phyloP scores from a whole-genome alignment of 257 asterid genomes.

The Gentiana macrophylla region DNA sequence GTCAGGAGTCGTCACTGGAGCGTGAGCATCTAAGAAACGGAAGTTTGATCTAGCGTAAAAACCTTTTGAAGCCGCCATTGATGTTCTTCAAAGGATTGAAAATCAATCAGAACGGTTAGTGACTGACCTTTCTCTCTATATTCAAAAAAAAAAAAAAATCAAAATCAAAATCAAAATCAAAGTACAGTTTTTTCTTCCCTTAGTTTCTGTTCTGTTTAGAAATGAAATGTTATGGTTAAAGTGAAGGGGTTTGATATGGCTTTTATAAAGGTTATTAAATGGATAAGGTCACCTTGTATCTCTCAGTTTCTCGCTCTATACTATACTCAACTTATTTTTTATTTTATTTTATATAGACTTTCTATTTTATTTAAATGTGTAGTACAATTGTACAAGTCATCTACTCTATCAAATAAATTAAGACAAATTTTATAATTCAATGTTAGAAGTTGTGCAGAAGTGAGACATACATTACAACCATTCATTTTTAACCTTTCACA shows the following conservation, averaged over 20 bases:
- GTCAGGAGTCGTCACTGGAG: conserved; percentile 11
- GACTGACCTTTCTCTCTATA: not conserved
- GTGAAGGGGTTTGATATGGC: conserved; percentile 17
- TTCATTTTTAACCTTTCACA: no score
- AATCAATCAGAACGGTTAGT: not conserved
- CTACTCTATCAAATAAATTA: no score
- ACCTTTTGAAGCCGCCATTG: conserved; percentile 71
- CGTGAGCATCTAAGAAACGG: conserved; percentile 35
- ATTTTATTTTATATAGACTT: no score
- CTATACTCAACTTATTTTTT: no score
- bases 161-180: not conserved
- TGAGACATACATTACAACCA: no score
- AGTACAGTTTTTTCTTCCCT: not conserved
- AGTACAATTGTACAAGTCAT: no score
- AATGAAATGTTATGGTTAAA: not conserved
- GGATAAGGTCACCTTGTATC: no score
- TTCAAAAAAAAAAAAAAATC: not conserved
- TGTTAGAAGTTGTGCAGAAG: no score
- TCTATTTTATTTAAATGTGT: no score
- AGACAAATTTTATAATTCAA: no score
- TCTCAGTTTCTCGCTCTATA: no score
- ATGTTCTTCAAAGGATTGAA: not conserved
- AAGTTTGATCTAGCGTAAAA: conserved; percentile 46
- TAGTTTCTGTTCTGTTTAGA: not conserved
- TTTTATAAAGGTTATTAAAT: no score